Base-by-base conservation (phyloP, 345 rosid genomes). In the Schrenkiella parvula region DNA sequence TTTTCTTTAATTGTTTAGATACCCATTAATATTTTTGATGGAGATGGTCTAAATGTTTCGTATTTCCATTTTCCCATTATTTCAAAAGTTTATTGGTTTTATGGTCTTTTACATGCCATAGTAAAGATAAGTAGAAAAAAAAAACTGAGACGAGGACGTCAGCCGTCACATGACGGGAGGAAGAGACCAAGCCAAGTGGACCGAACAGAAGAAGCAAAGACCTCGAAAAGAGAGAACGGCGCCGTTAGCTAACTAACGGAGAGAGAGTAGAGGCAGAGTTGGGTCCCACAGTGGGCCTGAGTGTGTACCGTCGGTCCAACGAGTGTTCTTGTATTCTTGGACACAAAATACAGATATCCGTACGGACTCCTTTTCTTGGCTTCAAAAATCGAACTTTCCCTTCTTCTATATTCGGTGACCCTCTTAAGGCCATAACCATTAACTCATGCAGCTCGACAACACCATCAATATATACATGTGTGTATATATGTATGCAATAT, bases 81-180 rank as follows among this genome's bases (percentile, higher is more conserved):
- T 52, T 37, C 7, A 23, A 23, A 19, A 66, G 17, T 51, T 66
- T 39, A 52, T 52, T 37, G 60, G 61, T 38, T 3, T 44, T 17
- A 44, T 63, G 17, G 23, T 29, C 26, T 7, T 43, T 0, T 4
- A 28, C 38, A 26, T 22, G 15, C 15, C 1, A 66, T 52, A 21
- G 22, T 9, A 10, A 52, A 23, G 15, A 9, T 0, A 29, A 13
- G 4, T 4, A 9, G 4, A 29, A 57, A 12, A 11, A 23, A 14
- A 9, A 41, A 26, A 59, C 50, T 18, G 48, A 72, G 76, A 43
- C 31, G 54, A 53, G 17, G 70, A 72, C 64, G 77, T 64, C 50
- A 72, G 70, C 43, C 64, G 70, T 53, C 57, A 64, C 23, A 72
- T 72, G 77, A 72, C 70, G 64, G 70, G 29, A 72, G 28, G 63